Percentiles rank a stretch among this genome's conserved stretches.
phyloP scores from a whole-genome alignment of 106 monocot species.

The Apostasia ramifera region DNA sequence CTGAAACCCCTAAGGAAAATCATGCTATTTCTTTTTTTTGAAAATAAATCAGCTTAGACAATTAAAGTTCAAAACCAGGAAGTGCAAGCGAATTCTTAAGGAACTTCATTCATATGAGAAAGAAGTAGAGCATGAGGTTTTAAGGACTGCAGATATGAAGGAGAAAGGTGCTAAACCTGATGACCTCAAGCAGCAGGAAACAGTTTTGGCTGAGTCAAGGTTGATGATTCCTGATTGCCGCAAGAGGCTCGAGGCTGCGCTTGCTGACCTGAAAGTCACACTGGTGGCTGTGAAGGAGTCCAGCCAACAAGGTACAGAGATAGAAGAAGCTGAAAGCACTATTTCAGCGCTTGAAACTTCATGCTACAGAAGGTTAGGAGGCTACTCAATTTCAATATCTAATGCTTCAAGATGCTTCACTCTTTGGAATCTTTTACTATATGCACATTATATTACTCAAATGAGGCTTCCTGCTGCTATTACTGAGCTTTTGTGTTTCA shows the following conservation, averaged over 20 bases:
- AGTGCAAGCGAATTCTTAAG: slow-evolving; percentile 74
- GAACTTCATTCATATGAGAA: slow-evolving; percentile 81
- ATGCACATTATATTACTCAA: too few species aligned
- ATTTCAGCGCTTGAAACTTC: slow-evolving; percentile 60
- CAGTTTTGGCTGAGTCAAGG: slow-evolving; percentile 93
- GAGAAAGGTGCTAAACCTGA: slow-evolving; percentile 80
- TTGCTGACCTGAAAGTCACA: slow-evolving; percentile 70
- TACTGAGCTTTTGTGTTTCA: too few species aligned
- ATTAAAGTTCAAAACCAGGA: slow-evolving; percentile 85
- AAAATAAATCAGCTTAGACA: too few species aligned
- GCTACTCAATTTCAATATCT: not conserved
- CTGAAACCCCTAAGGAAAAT: too few species aligned
- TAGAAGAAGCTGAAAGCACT: slow-evolving; percentile 63
- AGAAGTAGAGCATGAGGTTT: slow-evolving; percentile 72
- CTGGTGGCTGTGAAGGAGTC: slow-evolving; percentile 82
- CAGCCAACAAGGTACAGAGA: slow-evolving; percentile 48
- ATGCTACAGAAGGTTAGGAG: slow-evolving; percentile 30
- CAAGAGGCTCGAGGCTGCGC: slow-evolving; percentile 77
- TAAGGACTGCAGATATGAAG: slow-evolving; percentile 87
- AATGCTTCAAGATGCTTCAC: too few species aligned
- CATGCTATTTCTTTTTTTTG: too few species aligned
- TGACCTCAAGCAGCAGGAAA: slow-evolving; percentile 98
- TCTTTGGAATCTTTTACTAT: too few species aligned
- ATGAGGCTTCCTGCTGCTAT: too few species aligned
- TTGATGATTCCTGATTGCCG: slow-evolving; percentile 98